A percentile compares a stretch with the other conserved stretches of the same genome.
phyloP scores from a whole-genome alignment of 2,329 filamentous ascomycete species.

The Chrysoporthe puriensis region DNA sequence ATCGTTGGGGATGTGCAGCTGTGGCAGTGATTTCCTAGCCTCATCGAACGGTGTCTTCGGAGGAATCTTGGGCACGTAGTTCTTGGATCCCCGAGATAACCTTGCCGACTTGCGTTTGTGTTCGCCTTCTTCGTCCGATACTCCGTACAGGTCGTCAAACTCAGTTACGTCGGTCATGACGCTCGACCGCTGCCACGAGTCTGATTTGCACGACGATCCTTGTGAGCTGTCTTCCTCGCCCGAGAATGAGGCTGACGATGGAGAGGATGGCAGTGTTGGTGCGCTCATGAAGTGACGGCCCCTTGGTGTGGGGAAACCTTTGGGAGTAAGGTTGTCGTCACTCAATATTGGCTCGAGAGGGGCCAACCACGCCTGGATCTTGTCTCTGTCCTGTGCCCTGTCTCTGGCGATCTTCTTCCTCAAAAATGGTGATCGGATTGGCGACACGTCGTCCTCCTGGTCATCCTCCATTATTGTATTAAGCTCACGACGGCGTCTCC shows the following conservation, averaged over 20 bases:
- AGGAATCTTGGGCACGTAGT: constrained; percentile 37
- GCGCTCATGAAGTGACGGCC: constrained; percentile 68
- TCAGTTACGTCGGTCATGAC: constrained; percentile 68
- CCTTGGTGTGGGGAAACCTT: constrained; percentile 74
- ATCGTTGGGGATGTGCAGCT: constrained; percentile 54
- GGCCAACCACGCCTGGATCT: constrained; percentile 62
- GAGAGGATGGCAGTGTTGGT: constrained; percentile 64
- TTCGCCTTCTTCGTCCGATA: constrained; percentile 75
- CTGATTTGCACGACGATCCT: constrained; percentile 58
- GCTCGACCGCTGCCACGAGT: constrained; percentile 67
- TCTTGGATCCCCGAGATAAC: constrained; percentile 37
- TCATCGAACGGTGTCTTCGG: constrained; percentile 38
- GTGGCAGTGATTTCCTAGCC: constrained; percentile 46
- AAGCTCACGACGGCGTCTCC: constrained; percentile 57
- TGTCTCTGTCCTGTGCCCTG: constrained; percentile 42
- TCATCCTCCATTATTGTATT: constrained; percentile 69
- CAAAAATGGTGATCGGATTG: constrained; percentile 33
- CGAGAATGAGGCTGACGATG: constrained; percentile 54
- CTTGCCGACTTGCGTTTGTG: constrained; percentile 47
- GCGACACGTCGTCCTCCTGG: constrained; percentile 41
- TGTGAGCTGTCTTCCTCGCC: constrained; percentile 42
- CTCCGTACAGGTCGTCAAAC: constrained; percentile 87
- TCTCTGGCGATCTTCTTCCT: constrained; percentile 35
- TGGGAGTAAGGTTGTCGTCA: constrained; percentile 34
- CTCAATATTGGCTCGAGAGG: constrained; percentile 47